Percentiles rank a stretch among this genome's conserved stretches.
Conservation (phyloP, 1,284 basidiomycete species). For the Ganoderma lingzhi region DNA sequence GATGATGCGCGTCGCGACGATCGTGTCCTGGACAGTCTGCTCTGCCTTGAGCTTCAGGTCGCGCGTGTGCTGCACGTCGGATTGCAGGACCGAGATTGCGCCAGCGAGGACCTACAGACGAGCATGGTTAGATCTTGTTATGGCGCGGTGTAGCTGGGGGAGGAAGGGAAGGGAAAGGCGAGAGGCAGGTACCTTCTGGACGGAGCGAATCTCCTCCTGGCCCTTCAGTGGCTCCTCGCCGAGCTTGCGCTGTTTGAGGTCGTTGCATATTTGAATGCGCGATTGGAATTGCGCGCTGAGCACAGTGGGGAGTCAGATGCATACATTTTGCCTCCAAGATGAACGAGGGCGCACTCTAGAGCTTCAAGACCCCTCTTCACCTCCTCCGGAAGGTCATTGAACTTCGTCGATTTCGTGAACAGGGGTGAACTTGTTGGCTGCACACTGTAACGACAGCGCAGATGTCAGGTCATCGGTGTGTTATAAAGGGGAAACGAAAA, state of each 20-base stretch:
- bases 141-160: neutral
- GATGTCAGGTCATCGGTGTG: neutral
- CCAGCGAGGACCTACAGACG: constrained; percentile 66
- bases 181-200: constrained; percentile 62
- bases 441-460: constrained; percentile 16
- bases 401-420: constrained; percentile 80
- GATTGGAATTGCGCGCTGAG: constrained; percentile 76
- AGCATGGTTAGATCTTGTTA: neutral
- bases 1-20: constrained; percentile 74
- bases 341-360: constrained; percentile 62
- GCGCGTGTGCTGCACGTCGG: constrained; percentile 70
- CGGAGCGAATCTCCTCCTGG: constrained; percentile 67
- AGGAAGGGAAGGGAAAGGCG: constrained; percentile 18
- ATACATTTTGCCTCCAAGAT: neutral
- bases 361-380: constrained; percentile 70
- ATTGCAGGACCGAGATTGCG: constrained; percentile 67
- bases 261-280: constrained; percentile 79
- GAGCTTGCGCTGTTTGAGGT: constrained; percentile 77
- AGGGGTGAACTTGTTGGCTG: constrained; percentile 50
- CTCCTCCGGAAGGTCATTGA: constrained; percentile 83
- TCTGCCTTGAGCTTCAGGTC: constrained; percentile 78
- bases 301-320: neutral
- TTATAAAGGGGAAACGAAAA: neutral
- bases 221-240: constrained; percentile 79
- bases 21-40: constrained; percentile 79